Conservation (phyloP, 352 stramenopile species). For the Thalassiosira hispida region DNA sequence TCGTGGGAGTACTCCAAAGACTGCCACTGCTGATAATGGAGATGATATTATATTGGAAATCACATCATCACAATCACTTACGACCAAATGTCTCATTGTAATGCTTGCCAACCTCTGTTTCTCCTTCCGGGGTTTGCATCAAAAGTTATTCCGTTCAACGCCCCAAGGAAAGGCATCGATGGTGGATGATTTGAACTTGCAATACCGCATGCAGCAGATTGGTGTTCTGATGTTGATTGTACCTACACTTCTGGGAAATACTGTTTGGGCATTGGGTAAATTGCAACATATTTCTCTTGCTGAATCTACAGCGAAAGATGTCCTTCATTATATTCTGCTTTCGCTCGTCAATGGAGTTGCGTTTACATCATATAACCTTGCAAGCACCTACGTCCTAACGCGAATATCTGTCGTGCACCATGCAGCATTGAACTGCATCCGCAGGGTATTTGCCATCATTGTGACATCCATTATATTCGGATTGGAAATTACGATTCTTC, state of each 20-base stretch:
- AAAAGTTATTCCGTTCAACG: slow-evolving; percentile 77
- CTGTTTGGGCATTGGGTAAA: not conserved
- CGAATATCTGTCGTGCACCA: slow-evolving; percentile 81
- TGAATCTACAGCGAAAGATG: slow-evolving; percentile 10
- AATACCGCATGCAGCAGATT: slow-evolving; percentile 84
- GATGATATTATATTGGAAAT: not conserved
- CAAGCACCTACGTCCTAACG: slow-evolving; percentile 80
- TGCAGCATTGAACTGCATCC: slow-evolving; percentile 81
- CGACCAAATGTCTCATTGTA: slow-evolving; percentile 59
- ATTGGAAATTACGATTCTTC: slow-evolving; percentile 58
- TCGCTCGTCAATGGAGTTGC: slow-evolving; percentile 72
- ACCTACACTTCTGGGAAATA: slow-evolving; percentile 46
- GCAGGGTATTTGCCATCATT: slow-evolving; percentile 79
- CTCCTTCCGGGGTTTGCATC: slow-evolving; percentile 80
- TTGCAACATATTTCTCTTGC: slow-evolving; percentile 9
- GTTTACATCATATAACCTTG: slow-evolving; percentile 80
- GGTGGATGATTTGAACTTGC: slow-evolving; percentile 80
- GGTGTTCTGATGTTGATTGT: slow-evolving; percentile 62
- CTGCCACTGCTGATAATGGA: not conserved
- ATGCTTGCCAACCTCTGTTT: slow-evolving; percentile 84
- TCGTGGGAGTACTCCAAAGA: not conserved
- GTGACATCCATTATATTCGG: slow-evolving; percentile 73
- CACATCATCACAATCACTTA: slow-evolving; percentile 10
- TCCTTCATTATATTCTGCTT: slow-evolving; percentile 56
- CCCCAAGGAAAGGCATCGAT: slow-evolving; percentile 47